Evolutionary conservation across 495 filamentous ascomycete species (phyloP).

Genomic region (Evernia prunastri): DNA sequence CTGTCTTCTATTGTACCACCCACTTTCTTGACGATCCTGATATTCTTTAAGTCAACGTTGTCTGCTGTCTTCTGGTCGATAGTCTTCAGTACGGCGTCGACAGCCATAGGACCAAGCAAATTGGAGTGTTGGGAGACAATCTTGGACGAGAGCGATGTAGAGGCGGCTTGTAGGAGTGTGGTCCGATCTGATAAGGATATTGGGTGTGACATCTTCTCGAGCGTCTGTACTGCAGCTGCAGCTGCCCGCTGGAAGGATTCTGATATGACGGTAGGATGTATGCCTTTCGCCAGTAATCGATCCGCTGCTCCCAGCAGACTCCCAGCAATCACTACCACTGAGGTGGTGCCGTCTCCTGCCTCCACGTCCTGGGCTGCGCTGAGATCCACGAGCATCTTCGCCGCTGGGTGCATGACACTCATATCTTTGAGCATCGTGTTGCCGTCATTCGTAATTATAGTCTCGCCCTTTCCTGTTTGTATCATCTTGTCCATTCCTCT

Average conservation of each 20-base stretch:
- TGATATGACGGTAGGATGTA: conserved; percentile 96
- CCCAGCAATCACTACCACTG: conserved; percentile 94
- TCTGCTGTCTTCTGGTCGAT: conserved; percentile 92
- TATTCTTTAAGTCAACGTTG: conserved; percentile 93
- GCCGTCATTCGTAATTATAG: conserved; percentile 98
- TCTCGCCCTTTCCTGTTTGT: conserved; percentile 89
- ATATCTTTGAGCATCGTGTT: conserved; percentile 98
- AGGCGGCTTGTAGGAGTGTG: conserved; percentile 90
- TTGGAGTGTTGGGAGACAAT: conserved; percentile 95
- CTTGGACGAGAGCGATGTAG: conserved; percentile 95
- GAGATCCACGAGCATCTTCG: conserved; percentile 97
- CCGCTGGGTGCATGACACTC: conserved; percentile 97
- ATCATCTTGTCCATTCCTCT: conserved; percentile 99
- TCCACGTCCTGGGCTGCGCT: conserved; percentile 97
- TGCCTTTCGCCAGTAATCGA: conserved; percentile 73
- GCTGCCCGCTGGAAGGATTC: conserved; percentile 96
- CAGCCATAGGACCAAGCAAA: conserved; percentile 89
- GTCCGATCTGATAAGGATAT: conserved; percentile 82
- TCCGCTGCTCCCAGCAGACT: conserved; percentile 92
- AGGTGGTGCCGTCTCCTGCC: conserved; percentile 96
- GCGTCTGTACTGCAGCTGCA: conserved; percentile 74
- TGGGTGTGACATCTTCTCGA: conserved; percentile 92
- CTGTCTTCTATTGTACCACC: conserved; percentile 97
- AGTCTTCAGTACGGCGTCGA: conserved; percentile 89
- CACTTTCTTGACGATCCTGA: conserved; percentile 94